Evolutionary conservation across 2,329 filamentous ascomycete genomes (phyloP).

Genomic region (Esteya vermicola): DNA sequence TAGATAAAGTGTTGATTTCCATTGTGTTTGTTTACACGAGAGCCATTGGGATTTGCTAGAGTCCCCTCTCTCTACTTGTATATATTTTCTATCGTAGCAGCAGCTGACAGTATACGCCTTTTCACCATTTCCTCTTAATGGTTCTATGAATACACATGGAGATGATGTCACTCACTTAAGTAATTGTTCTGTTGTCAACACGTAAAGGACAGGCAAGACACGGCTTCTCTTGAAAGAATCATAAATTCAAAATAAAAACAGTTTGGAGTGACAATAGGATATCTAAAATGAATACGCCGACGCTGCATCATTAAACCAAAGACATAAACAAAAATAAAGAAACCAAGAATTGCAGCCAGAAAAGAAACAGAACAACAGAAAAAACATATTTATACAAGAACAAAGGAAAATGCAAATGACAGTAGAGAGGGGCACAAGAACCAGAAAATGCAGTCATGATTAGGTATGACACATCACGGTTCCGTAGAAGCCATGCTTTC

Average conservation of each 20-base stretch:
- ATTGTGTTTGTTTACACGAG: no score
- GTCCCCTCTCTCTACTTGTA: no score
- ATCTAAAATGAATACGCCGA: conserved; percentile 9
- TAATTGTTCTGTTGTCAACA: neutral
- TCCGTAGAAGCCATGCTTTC: no score
- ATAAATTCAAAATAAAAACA: neutral
- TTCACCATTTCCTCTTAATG: neutral
- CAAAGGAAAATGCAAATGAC: neutral
- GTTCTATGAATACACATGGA: neutral
- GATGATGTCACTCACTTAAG: neutral
- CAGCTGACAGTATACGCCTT: neutral
- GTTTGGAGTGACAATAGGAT: conserved; percentile 7
- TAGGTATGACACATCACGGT: no score
- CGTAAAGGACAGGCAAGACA: neutral
- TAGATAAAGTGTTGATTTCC: no score
- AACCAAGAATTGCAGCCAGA: no score
- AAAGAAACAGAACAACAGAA: neutral
- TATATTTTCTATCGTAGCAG: neutral
- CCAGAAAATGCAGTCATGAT: conserved; percentile 8
- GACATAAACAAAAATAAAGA: no score
- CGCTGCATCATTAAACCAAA: no score
- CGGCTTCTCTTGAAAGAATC: neutral
- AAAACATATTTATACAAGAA: neutral
- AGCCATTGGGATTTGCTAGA: no score
- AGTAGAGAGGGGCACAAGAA: neutral